These are phyloP conservation scores for Acephala macrosclerotiorum DNA, from an alignment of 2,329 filamentous ascomycete genomes.

Conservation along the genomic window DNA sequence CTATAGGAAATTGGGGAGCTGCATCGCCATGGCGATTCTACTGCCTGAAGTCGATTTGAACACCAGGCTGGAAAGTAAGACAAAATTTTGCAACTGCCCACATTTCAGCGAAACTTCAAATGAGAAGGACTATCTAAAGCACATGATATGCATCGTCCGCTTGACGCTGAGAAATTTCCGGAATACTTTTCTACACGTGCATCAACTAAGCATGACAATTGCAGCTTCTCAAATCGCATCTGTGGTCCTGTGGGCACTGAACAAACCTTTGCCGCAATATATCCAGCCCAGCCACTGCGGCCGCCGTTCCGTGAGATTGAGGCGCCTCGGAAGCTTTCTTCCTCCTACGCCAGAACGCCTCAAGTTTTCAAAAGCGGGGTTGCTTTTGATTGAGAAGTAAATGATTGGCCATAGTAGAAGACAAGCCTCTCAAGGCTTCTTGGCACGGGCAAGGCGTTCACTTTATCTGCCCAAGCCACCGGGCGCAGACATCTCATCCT, in stretches of 20 bases:
- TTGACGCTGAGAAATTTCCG: no score
- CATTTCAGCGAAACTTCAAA: not conserved
- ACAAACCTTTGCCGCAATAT: not conserved
- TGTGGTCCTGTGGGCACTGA: not conserved
- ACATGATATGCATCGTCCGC: not conserved
- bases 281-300: not conserved
- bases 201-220: not conserved
- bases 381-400: not conserved
- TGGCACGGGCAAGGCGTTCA: not conserved
- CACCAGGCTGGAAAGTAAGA: no score
- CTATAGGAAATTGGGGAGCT: no score
- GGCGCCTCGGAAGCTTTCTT: not conserved
- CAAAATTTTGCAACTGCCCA: no score
- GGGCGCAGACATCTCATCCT: not conserved
- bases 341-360: not conserved
- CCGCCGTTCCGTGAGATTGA: not conserved
- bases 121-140: not conserved
- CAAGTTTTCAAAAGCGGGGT: not conserved
- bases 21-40: no score
- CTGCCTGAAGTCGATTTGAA: no score
- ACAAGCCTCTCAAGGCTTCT: constrained; percentile 1
- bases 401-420: not conserved
- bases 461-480: not conserved
- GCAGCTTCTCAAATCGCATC: not conserved
- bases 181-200: not conserved